These are phyloP conservation scores for Tothia fuscella DNA, from an alignment of 2,329 filamentous ascomycete genomes.

Conservation along the genomic window DNA sequence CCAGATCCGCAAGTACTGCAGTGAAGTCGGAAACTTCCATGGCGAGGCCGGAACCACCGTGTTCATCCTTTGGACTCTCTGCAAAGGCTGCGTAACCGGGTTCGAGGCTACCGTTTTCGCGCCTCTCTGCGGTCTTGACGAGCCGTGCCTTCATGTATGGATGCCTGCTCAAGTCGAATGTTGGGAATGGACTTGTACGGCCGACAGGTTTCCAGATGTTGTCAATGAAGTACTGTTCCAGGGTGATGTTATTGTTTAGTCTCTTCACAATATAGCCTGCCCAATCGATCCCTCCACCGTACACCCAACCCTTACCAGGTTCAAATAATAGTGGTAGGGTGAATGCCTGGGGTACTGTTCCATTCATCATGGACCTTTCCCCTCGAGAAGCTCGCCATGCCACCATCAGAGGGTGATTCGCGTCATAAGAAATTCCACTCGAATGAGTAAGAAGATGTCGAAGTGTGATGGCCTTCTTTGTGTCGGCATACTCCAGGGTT, in stretches of 20 bases:
- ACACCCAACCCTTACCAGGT: slow-evolving; percentile 39
- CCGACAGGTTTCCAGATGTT: slow-evolving; percentile 16
- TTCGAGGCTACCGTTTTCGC: background rate
- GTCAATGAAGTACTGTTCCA: slow-evolving; percentile 18
- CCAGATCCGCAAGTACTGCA: slow-evolving; percentile 12
- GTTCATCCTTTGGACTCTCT: slow-evolving; percentile 10
- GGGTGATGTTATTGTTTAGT: slow-evolving; percentile 13
- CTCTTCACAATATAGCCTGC: slow-evolving; percentile 34
- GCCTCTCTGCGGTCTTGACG: background rate
- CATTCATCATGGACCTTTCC: slow-evolving; percentile 13
- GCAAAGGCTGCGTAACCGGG: background rate
- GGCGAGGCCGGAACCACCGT: slow-evolving; percentile 11
- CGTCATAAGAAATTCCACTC: slow-evolving; percentile 34
- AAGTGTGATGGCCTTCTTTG: slow-evolving; percentile 11
- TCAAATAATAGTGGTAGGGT: slow-evolving; percentile 21
- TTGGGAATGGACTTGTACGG: slow-evolving; percentile 11
- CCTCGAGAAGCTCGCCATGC: slow-evolving; percentile 22
- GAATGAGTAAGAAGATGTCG: slow-evolving; percentile 38
- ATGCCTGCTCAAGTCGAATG: slow-evolving; percentile 11
- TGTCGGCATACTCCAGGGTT: background rate
- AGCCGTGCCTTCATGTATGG: slow-evolving; percentile 11
- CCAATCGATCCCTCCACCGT: slow-evolving; percentile 38
- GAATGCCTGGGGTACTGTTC: slow-evolving; percentile 23
- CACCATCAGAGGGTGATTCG: slow-evolving; percentile 26
- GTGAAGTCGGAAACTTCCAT: slow-evolving; percentile 8